These are phyloP conservation scores for Nigrograna mackinnonii DNA, from an alignment of 2,329 filamentous ascomycete genomes.

Conservation along the genomic window DNA sequence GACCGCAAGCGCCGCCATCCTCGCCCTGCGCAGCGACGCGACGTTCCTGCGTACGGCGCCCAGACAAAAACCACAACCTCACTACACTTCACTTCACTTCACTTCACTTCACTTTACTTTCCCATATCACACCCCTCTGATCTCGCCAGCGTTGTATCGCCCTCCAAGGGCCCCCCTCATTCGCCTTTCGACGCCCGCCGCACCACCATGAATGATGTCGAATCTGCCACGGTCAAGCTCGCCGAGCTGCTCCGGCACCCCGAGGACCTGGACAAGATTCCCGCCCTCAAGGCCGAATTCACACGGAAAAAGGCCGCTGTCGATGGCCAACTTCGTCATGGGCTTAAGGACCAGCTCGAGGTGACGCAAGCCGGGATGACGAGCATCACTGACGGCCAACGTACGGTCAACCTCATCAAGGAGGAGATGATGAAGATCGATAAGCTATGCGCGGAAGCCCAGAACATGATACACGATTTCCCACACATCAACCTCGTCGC, in stretches of 20 bases:
- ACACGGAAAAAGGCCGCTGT: slow-evolving; percentile 90
- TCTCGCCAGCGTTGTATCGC: no score
- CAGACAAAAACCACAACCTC: no score
- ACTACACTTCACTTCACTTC: no score
- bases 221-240: slow-evolving; percentile 71
- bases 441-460: slow-evolving; percentile 93
- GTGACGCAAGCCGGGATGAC: slow-evolving; percentile 92
- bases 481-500: slow-evolving; percentile 89
- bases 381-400: slow-evolving; percentile 85
- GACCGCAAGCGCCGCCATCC: no score
- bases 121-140: no score
- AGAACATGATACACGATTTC: slow-evolving; percentile 97
- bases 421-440: slow-evolving; percentile 99
- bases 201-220: slow-evolving; percentile 63
- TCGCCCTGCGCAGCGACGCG: no score
- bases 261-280: slow-evolving; percentile 96
- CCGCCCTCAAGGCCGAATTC: slow-evolving; percentile 87
- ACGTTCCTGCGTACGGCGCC: no score
- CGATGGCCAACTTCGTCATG: slow-evolving; percentile 86
- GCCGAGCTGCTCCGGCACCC: slow-evolving; percentile 92
- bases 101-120: no score
- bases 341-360: slow-evolving; percentile 89
- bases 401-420: slow-evolving; percentile 89
- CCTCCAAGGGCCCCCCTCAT: no score
- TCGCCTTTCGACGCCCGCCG: background rate